A percentile compares a stretch with the other conserved stretches of the same genome.
Conservation (phyloP, 2,329 filamentous ascomycete genomes). For the Eutypella sp. region DNA sequence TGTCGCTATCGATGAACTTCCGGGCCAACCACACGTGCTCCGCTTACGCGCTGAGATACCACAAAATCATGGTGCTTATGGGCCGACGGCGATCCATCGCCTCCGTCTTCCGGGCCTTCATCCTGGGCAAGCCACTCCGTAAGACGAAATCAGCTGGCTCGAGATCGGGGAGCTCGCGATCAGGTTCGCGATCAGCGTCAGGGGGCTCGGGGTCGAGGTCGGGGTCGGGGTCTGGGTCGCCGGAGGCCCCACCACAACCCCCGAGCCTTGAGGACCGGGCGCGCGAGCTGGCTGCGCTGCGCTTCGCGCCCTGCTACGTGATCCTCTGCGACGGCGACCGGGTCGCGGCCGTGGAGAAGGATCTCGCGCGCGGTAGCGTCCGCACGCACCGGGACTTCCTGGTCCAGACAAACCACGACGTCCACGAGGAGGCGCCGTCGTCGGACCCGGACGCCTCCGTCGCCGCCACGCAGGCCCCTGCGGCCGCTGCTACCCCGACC, state of each 20-base stretch:
- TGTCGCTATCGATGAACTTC: constrained; percentile 47
- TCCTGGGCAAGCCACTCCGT: constrained; percentile 8
- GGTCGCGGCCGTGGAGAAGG: constrained; percentile 51
- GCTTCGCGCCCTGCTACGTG: constrained; percentile 50
- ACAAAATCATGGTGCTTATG: constrained; percentile 48
- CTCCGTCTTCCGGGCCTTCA: constrained; percentile 39
- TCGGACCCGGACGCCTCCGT: constrained; percentile 1
- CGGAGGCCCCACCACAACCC: not conserved
- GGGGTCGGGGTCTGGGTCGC: no score
- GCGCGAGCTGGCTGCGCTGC: constrained; percentile 1
- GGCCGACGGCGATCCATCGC: constrained; percentile 49
- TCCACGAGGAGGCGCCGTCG: constrained; percentile 6
- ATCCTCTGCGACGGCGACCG: constrained; percentile 46
- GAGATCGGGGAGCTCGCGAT: no score
- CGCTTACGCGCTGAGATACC: constrained; percentile 35
- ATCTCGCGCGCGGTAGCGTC: constrained; percentile 39
- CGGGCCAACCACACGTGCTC: constrained; percentile 41
- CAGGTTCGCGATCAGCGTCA: no score
- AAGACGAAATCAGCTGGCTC: not conserved
- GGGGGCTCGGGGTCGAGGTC: no score
- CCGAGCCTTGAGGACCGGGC: not conserved
- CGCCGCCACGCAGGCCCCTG: not conserved
- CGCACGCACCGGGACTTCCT: constrained; percentile 46
- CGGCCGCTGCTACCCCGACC: no score
- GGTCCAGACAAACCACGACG: constrained; percentile 52